Evolutionary conservation across 2,329 filamentous ascomycete species (phyloP), one percentile per base, ranked within the genome.

Genomic region (Fusarium pseudoanthophilum): DNA sequence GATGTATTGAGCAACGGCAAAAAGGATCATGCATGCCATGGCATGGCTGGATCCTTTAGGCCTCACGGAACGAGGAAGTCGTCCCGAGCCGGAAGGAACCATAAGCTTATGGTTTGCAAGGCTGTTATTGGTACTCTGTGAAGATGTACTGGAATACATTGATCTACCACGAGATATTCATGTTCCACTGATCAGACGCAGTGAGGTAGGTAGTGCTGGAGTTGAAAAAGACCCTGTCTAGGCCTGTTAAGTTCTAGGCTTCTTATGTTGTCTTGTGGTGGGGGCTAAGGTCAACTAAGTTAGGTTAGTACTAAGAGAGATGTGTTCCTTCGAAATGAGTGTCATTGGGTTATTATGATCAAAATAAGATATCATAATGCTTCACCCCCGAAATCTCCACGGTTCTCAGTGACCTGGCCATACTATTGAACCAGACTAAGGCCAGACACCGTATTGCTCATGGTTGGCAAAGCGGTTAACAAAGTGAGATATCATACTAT

Each of bases 61-160:
- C 37, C 55, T 64, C 28, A 53, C 65, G 37, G 57, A 45, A 40
- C 37, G 58, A 52, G 57, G 61, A 53, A 71, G 26, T 62, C 60
- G 60, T 53, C 52, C 72, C 68, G 68, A 72, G 55, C 67, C 64
- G 71, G 72, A 60, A 52, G 63, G 42, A n/a, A 48, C 34, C 58
- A 59, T 72, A 56, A 61, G 59, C 42, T 66, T 49, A 51, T 46
- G 39, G 15, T 48, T 51, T 58, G 51, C 34, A 56, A 72, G 42
- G 45, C 39, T 60, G 32, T 45, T 67, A 36, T 52, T 34, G 37
- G 34, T 36, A 37, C 42, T 36, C 9, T 13, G 48, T 37, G 28
- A 51, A 28, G n/a, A n/a, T 45, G 36, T 48, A 45, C 21, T 52
- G n/a, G 30, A 46, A 53, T 52, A 14, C 24, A 14, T 28, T 37